Conservation (phyloP, 140 eudicot genomes). For the Oenanthe javanica region DNA sequence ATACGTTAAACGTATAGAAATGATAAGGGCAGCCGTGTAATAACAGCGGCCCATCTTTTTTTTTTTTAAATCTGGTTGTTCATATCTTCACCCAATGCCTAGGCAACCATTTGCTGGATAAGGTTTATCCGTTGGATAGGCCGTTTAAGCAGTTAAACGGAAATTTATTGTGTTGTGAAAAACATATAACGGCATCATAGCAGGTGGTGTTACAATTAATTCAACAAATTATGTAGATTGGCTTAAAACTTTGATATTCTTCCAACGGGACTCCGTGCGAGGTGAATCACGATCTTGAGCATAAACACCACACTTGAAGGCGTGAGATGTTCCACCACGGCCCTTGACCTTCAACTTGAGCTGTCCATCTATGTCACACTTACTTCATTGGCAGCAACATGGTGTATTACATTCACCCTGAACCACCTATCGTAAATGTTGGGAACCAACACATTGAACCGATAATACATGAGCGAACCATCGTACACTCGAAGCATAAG, state of each 20-base stretch:
- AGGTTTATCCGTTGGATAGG: too few relatives aligned
- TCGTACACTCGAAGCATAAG: conserved; percentile 27
- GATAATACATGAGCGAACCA: conserved; percentile 16
- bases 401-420: conserved; percentile 26
- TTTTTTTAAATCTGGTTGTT: too few relatives aligned
- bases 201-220: not conserved
- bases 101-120: too few relatives aligned
- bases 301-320: conserved; percentile 35
- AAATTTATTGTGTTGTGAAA: too few relatives aligned
- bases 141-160: too few relatives aligned
- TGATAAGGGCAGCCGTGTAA: too few relatives aligned
- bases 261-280: conserved; percentile 41
- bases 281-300: conserved; percentile 16
- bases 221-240: not conserved
- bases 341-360: conserved; percentile 2
- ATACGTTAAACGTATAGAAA: too few relatives aligned
- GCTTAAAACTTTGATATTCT: not conserved
- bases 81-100: too few relatives aligned
- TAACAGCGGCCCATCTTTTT: too few relatives aligned
- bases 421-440: conserved; percentile 26
- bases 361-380: conserved; percentile 16
- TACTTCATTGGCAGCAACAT: conserved; percentile 7
- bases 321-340: conserved; percentile 15
- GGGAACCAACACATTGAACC: not conserved
- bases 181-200: too few relatives aligned